These are phyloP conservation scores for Stereum hirsutum DNA, from an alignment of 1,284 basidiomycete species.

Conservation along the genomic window DNA sequence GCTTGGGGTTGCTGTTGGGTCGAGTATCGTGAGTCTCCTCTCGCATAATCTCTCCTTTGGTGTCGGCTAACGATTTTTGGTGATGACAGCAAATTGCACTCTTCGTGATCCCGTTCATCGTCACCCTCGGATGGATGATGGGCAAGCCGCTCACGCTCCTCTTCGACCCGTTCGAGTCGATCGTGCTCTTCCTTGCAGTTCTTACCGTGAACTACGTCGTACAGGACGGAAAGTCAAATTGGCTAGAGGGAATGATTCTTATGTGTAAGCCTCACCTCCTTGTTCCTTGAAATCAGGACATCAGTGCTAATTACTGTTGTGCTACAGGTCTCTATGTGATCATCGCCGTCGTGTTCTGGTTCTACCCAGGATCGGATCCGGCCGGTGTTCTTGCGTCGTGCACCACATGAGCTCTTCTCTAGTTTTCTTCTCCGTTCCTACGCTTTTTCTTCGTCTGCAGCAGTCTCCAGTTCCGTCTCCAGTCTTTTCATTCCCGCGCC, in stretches of 20 bases:
- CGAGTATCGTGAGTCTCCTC: slow-evolving; percentile 62
- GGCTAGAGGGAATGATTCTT: slow-evolving; percentile 68
- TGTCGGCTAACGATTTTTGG: not conserved
- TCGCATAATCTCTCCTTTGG: slow-evolving; percentile 7
- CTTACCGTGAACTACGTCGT: slow-evolving; percentile 79
- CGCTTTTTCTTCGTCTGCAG: no score
- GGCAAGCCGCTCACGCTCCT: slow-evolving; percentile 57
- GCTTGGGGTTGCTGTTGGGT: slow-evolving; percentile 82
- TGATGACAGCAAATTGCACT: slow-evolving; percentile 71
- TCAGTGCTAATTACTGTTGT: not conserved
- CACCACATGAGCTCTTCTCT: not conserved
- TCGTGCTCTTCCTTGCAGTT: slow-evolving; percentile 45
- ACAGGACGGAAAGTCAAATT: slow-evolving; percentile 80
- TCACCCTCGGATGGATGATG: slow-evolving; percentile 54
- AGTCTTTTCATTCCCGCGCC: no score
- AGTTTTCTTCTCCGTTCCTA: no score
- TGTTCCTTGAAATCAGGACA: not conserved
- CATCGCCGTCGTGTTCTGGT: slow-evolving; percentile 60
- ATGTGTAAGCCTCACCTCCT: slow-evolving; percentile 39
- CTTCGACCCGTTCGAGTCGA: slow-evolving; percentile 60
- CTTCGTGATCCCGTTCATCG: slow-evolving; percentile 73
- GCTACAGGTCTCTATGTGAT: slow-evolving; percentile 53
- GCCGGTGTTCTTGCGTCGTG: slow-evolving; percentile 7
- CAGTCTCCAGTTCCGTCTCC: no score
- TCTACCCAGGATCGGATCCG: slow-evolving; percentile 32